These are phyloP conservation scores for Globisporangium perplexum DNA, from an alignment of 352 stramenopile genomes.

Conservation along the genomic window DNA sequence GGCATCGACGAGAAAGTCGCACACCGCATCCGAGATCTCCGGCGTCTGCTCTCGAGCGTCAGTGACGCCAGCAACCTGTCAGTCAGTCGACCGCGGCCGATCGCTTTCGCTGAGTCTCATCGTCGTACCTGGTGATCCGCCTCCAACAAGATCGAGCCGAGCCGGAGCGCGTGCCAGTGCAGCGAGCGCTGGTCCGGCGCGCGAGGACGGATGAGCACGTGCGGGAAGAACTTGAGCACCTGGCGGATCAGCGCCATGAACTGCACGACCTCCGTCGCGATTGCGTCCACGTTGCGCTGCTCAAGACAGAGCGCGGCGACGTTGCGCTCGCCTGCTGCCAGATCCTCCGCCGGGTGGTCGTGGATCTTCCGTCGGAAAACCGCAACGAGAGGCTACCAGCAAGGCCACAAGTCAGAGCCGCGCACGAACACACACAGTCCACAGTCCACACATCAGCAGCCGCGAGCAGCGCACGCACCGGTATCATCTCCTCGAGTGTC, in stretches of 20 bases:
- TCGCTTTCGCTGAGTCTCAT: background rate
- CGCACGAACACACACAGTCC: background rate
- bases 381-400: slow-evolving; percentile 23
- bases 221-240: slow-evolving; percentile 38
- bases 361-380: slow-evolving; percentile 38
- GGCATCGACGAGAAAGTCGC: slow-evolving; percentile 52
- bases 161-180: slow-evolving; percentile 35
- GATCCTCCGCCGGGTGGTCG: slow-evolving; percentile 18
- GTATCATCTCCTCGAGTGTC: slow-evolving; percentile 20
- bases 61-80: too few relatives aligned
- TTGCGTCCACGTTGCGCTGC: slow-evolving; percentile 24
- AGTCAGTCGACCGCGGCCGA: background rate
- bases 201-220: slow-evolving; percentile 21
- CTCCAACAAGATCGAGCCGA: slow-evolving; percentile 43
- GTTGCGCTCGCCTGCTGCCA: slow-evolving; percentile 15
- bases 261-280: slow-evolving; percentile 46
- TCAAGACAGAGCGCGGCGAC: slow-evolving; percentile 31
- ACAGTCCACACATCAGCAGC: background rate
- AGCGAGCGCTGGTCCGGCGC: slow-evolving; percentile 20
- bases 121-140: slow-evolving; percentile 49
- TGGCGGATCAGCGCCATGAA: slow-evolving; percentile 39
- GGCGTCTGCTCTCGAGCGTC: slow-evolving; percentile 25
- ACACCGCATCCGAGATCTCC: slow-evolving; percentile 59
- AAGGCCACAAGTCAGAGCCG: background rate
- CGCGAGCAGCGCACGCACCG: slow-evolving; percentile 7